Evolutionary conservation across 495 filamentous ascomycete genomes (phyloP).

Genomic region (Talaromyces nanjingensis): DNA sequence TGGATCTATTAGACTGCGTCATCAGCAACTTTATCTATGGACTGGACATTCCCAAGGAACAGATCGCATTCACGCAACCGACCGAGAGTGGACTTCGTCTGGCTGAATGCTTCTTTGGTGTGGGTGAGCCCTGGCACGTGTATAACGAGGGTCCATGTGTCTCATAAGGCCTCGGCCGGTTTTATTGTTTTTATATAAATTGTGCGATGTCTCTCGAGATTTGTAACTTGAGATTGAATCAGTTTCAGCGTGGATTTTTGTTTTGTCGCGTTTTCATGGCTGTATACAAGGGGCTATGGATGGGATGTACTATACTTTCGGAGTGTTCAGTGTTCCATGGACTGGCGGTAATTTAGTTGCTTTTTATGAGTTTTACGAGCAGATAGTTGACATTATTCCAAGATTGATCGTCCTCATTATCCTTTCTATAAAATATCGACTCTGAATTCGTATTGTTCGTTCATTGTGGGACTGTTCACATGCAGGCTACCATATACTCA

Average conservation of each 20-base stretch:
- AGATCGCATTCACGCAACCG: conserved; percentile 69
- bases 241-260: neutral
- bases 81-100: conserved; percentile 60
- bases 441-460: neutral
- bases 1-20: conserved; percentile 54
- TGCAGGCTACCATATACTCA: conserved; percentile 4
- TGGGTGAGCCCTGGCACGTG: conserved; percentile 43
- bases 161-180: conserved; percentile 1
- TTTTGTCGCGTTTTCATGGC: neutral
- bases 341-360: neutral
- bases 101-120: conserved; percentile 58
- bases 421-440: neutral
- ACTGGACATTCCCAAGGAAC: conserved; percentile 53
- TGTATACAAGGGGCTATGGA: neutral
- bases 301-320: neutral
- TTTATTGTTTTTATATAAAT: conserved; percentile 3
- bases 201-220: neutral
- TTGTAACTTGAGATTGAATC: neutral
- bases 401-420: neutral
- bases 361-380: neutral
- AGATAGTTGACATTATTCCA: neutral
- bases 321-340: neutral
- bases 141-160: conserved; percentile 34
- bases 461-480: neutral
- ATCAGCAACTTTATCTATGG: conserved; percentile 60